Percentiles rank a stretch among this genome's conserved stretches.
phyloP scores from a whole-genome alignment of 768 basidiomycete genomes.

The Lactarius sanguifluus region DNA sequence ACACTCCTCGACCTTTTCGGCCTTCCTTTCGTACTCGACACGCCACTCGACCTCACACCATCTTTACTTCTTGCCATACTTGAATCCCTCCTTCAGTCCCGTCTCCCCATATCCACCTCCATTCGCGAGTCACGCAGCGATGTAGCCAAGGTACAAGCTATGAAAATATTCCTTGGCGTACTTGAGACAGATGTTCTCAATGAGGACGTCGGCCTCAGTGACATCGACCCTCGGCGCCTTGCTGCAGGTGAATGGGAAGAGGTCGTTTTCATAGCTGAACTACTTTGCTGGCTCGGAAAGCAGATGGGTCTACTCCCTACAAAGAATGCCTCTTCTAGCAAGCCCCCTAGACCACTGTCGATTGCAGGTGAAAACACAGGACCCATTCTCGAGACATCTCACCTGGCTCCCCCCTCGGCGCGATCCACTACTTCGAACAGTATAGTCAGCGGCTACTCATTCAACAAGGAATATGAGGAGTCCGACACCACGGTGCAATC shows the following conservation, averaged over 20 bases:
- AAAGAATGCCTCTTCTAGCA: constrained; percentile 11
- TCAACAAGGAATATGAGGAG: constrained; percentile 38
- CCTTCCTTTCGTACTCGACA: constrained; percentile 38
- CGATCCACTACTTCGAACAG: constrained; percentile 41
- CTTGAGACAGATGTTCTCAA: constrained; percentile 64
- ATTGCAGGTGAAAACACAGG: background rate
- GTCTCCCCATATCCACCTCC: constrained; percentile 48
- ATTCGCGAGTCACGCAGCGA: constrained; percentile 40
- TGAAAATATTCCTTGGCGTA: constrained; percentile 75
- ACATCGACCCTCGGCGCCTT: constrained; percentile 62
- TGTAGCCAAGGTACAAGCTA: constrained; percentile 53
- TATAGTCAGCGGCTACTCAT: constrained; percentile 37
- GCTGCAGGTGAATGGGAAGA: constrained; percentile 67
- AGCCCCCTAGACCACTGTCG: constrained; percentile 17
- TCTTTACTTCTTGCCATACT: constrained; percentile 69
- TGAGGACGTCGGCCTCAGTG: constrained; percentile 60
- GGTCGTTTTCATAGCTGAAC: constrained; percentile 59
- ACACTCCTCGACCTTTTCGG: constrained; percentile 34
- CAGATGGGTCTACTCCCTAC: constrained; percentile 40
- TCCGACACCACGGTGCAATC: constrained; percentile 35
- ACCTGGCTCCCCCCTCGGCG: constrained; percentile 32
- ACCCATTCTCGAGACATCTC: constrained; percentile 8
- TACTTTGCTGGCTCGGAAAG: constrained; percentile 69
- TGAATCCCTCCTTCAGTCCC: constrained; percentile 55
- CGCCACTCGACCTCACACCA: constrained; percentile 60